Conservation (phyloP, 1,139 yeast genomes). For the Hansenula lynferdii region DNA sequence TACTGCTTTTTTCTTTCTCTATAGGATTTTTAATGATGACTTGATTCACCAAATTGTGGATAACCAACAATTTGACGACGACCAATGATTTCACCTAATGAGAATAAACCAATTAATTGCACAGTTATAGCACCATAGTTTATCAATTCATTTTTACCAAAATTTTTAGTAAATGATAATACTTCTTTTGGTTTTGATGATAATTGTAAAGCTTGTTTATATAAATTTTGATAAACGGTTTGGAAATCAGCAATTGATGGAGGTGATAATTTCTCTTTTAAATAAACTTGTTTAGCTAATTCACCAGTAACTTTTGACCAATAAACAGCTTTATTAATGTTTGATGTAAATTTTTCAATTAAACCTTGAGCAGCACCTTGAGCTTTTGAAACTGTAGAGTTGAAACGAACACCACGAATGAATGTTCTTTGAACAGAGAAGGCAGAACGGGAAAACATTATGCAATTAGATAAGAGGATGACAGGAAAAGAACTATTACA, state of each 20-base stretch:
- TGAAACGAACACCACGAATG: constrained; percentile 38
- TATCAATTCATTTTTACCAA: constrained; percentile 52
- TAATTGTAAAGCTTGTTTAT: constrained; percentile 34
- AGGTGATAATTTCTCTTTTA: constrained; percentile 91
- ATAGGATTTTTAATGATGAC: constrained; percentile 9
- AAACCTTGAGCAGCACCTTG: constrained; percentile 43
- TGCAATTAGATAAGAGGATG: no score
- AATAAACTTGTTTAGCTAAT: constrained; percentile 83
- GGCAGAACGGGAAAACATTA: constrained; percentile 13
- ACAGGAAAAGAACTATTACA: no score
- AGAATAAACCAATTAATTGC: constrained; percentile 87
- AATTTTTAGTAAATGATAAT: constrained; percentile 35
- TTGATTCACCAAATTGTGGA: constrained; percentile 33
- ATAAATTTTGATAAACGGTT: constrained; percentile 59
- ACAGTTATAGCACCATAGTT: constrained; percentile 74
- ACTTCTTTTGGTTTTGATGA: constrained; percentile 42
- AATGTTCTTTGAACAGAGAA: constrained; percentile 9
- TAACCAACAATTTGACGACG: constrained; percentile 91
- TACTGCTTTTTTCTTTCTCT: no score
- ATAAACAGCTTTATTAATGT: constrained; percentile 55
- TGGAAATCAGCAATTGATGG: constrained; percentile 79
- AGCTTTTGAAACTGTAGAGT: constrained; percentile 31
- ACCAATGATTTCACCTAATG: constrained; percentile 95
- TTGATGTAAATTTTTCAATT: constrained; percentile 42
- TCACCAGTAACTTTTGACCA: constrained; percentile 91